Evolutionary conservation across 192 early-diverging fungal genomes (phyloP).

Genomic region (Umbelopsis isabellina): DNA sequence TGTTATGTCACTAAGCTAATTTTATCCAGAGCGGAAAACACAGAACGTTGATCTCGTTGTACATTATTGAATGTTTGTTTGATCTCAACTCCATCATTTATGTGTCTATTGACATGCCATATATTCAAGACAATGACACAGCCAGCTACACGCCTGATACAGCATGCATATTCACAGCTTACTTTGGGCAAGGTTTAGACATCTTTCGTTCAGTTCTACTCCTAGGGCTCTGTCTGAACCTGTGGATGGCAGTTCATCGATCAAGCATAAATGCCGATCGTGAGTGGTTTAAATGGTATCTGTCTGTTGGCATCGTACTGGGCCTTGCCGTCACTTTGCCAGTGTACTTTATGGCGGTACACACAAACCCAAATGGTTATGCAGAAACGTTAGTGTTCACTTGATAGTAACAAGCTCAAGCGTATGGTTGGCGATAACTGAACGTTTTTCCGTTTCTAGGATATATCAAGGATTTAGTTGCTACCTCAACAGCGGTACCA

Average conservation of each 20-base stretch:
- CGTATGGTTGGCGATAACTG: too few relatives aligned
- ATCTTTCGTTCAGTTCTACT: not conserved
- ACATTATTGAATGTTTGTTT: not conserved
- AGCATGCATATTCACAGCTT: not conserved
- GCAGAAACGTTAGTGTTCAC: too few relatives aligned
- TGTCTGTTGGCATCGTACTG: not conserved
- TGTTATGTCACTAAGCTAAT: not conserved
- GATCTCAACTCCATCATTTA: not conserved
- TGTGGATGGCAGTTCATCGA: conserved; percentile 16
- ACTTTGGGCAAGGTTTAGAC: not conserved
- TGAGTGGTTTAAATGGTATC: conserved; percentile 8
- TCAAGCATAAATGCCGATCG: not conserved
- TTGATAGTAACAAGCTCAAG: too few relatives aligned
- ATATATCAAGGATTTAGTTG: not conserved
- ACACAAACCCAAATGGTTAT: too few relatives aligned
- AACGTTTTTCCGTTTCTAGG: not conserved
- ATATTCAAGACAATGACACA: not conserved
- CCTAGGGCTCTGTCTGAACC: not conserved
- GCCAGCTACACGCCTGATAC: not conserved
- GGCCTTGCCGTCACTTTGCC: not conserved
- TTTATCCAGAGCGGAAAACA: conserved; percentile 3
- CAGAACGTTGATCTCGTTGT: not conserved
- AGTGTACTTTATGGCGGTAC: not conserved
- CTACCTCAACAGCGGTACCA: not conserved
- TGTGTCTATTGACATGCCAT: not conserved